These are phyloP conservation scores for Geotrichum klebahnii DNA, from an alignment of 1,139 yeast species.

Conservation along the genomic window DNA sequence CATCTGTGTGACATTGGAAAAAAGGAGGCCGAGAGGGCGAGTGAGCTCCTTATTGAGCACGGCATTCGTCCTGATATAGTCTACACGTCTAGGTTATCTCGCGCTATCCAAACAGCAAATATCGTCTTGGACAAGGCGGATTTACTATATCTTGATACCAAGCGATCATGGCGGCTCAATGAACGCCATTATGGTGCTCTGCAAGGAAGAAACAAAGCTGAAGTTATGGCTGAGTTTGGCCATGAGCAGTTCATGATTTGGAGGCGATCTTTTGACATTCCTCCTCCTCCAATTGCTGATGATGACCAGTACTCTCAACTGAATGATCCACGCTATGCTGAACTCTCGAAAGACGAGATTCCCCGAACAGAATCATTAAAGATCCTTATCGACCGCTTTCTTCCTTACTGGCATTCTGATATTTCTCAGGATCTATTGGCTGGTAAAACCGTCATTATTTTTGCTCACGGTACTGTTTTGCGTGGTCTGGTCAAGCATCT, in stretches of 20 bases:
- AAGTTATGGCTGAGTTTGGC: conserved; percentile 82
- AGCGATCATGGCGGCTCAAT: conserved; percentile 95
- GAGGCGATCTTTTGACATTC: conserved; percentile 97
- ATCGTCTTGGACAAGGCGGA: conserved; percentile 87
- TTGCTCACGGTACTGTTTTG: conserved; percentile 98
- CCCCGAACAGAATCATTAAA: conserved; percentile 95
- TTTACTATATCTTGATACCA: conserved; percentile 86
- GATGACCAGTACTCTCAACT: conserved; percentile 78
- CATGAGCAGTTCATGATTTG: conserved; percentile 90
- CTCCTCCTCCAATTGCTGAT: conserved; percentile 86
- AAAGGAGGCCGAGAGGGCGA: conserved; percentile 90
- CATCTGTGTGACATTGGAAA: conserved; percentile 78
- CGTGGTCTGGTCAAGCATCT: conserved; percentile 96
- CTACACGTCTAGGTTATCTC: conserved; percentile 85
- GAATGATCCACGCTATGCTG: conserved; percentile 78
- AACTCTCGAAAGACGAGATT: conserved; percentile 75
- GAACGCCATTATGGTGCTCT: conserved; percentile 99
- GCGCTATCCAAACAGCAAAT: conserved; percentile 98
- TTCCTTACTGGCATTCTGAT: conserved; percentile 97
- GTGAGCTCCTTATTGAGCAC: conserved; percentile 85
- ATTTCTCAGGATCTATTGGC: conserved; percentile 78
- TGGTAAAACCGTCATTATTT: conserved; percentile 87
- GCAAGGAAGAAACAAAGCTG: conserved; percentile 98
- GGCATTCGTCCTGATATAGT: conserved; percentile 80
- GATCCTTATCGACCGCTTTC: conserved; percentile 91